Percentiles rank a stretch among this genome's conserved stretches.
These are phyloP conservation scores for Calonectria henricotiae DNA, from an alignment of 2,329 filamentous ascomycete genomes.

Conservation along the genomic window DNA sequence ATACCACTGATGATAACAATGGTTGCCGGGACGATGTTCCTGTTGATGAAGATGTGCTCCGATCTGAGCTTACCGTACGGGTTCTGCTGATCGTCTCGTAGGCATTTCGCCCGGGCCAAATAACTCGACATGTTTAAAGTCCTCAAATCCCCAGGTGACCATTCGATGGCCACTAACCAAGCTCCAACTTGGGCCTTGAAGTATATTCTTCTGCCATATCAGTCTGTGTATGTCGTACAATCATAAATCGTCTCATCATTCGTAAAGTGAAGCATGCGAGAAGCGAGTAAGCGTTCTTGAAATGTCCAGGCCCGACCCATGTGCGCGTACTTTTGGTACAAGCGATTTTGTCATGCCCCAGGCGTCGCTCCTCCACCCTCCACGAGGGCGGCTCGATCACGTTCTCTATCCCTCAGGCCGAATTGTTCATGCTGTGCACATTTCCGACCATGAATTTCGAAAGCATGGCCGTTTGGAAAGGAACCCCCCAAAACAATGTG, in stretches of 20 bases:
- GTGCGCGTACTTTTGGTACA: conserved; percentile 38
- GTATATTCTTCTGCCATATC: too few species aligned
- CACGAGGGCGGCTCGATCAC: too few species aligned
- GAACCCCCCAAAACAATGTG: too few species aligned
- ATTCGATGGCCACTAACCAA: conserved; percentile 49
- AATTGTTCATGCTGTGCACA: too few species aligned
- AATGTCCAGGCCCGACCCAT: conserved; percentile 53
- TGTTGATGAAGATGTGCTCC: conserved; percentile 47
- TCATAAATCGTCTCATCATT: conserved; percentile 50
- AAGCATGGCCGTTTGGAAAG: too few species aligned
- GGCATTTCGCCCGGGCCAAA: conserved; percentile 40
- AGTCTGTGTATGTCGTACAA: conserved; percentile 36
- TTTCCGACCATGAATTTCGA: too few species aligned
- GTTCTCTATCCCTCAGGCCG: too few species aligned
- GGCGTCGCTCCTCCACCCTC: too few species aligned
- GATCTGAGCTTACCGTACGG: conserved; percentile 42
- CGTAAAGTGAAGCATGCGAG: conserved; percentile 53
- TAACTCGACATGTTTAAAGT: conserved; percentile 34
- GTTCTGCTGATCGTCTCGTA: conserved; percentile 27
- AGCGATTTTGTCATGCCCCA: neutral
- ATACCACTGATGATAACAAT: neutral
- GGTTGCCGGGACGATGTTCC: conserved; percentile 10
- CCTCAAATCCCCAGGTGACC: conserved; percentile 45
- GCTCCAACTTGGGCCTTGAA: conserved; percentile 48
- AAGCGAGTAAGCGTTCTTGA: conserved; percentile 52